Base-by-base conservation (phyloP, 768 basidiomycete species). In the Paxillus ammoniavirescens region DNA sequence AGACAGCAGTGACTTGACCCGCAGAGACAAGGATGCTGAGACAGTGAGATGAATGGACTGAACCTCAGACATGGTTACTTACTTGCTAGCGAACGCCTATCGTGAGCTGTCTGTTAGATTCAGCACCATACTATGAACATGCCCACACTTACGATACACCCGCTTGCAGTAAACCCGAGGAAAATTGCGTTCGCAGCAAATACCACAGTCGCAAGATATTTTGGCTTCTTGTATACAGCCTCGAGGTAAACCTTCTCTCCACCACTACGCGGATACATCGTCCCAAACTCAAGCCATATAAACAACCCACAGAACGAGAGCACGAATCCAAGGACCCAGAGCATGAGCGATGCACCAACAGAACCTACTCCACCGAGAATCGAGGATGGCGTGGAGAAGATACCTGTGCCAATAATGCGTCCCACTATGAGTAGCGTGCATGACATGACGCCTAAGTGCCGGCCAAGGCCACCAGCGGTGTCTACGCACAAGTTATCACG, bases 211-310 rank as follows among this genome's bases (percentile, higher is more conserved):
- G 74, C 76, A 2, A 82, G 66, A 46, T 75, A 76, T 54, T 67
- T 73, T 5, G 81, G 81, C 36, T 65, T 71, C 41, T 64, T 70
- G 61, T 82, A 84, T 4, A 81, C 72, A 0, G 77, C 81, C 61
- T 84, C 83, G 28, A 83, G 69, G 56, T 84, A 83, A 2, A 83
- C 82, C 63, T 85, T 83, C 62, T 84, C 83, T 6, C 82, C 82
- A 9, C 83, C 82, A 12, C 79, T 81, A 1, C 82, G 75, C 4
- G 82, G 83, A 54, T 77, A 81, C 83, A 84, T 84, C 3, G 81
- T 80, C 8, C 83, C 84, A 45, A 78, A 78, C 54, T 85, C 82
- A 21, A 84, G 76, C 82, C 82, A 84, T 52, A 84, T 77, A 61
- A 84, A 83, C 10, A 83, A 65, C 0, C 82, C 82, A 48, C 80